Evolutionary conservation across 2,329 filamentous ascomycete species (phyloP).

Genomic region (Pleoardoris graminearum): DNA sequence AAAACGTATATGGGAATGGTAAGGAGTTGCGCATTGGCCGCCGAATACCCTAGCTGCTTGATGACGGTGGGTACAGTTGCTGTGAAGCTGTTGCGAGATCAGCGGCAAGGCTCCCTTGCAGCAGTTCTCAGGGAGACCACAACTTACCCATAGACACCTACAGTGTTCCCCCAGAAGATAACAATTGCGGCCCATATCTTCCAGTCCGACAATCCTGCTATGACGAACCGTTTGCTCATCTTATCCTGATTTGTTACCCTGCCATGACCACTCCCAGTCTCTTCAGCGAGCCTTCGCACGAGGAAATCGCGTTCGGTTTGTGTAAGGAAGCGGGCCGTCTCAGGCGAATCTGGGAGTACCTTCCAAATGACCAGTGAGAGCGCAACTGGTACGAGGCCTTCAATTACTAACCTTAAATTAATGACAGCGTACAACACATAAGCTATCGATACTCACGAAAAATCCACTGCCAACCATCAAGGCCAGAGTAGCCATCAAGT

Average conservation of each 20-base stretch:
- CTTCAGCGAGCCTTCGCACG: slow-evolving; percentile 34
- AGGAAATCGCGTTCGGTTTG: slow-evolving; percentile 40
- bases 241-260: slow-evolving; percentile 54
- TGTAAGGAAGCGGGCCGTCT: slow-evolving; percentile 45
- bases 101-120: neutral
- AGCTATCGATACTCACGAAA: slow-evolving; percentile 12
- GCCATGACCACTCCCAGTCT: slow-evolving; percentile 53
- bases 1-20: slow-evolving; percentile 50
- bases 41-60: slow-evolving; percentile 47
- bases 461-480: slow-evolving; percentile 42
- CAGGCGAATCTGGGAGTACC: slow-evolving; percentile 55
- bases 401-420: slow-evolving; percentile 16
- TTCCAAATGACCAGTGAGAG: slow-evolving; percentile 56
- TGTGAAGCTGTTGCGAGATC: slow-evolving; percentile 31
- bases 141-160: slow-evolving; percentile 41
- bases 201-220: slow-evolving; percentile 52
- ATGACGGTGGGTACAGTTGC: slow-evolving; percentile 50
- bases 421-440: neutral
- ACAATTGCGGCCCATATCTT: slow-evolving; percentile 40
- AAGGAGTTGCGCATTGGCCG: slow-evolving; percentile 47
- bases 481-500: slow-evolving; percentile 32
- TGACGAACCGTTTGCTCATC: slow-evolving; percentile 52
- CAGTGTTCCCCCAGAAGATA: slow-evolving; percentile 47
- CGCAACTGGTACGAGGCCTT: slow-evolving; percentile 37
- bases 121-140: neutral